A percentile compares a stretch with the other conserved stretches of the same genome.
Conservation (phyloP, 2,329 filamentous ascomycete species). For the Thermothelomyces thermophilus region DNA sequence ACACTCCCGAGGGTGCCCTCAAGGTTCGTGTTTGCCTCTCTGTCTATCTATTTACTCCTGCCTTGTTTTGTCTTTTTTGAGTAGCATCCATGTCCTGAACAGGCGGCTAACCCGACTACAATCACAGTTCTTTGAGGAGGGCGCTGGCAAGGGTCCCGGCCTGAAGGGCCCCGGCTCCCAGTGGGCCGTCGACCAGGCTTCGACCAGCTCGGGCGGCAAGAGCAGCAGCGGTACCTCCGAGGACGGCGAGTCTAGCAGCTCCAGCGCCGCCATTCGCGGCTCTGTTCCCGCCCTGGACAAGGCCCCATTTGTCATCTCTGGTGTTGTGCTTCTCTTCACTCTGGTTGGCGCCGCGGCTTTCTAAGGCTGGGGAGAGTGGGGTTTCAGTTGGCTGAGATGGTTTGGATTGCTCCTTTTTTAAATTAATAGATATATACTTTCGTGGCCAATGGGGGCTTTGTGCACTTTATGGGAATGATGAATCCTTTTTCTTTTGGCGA, state of each 20-base stretch:
- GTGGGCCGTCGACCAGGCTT: conserved; percentile 37
- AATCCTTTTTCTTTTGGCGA: too few relatives aligned
- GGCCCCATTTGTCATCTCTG: conserved; percentile 32
- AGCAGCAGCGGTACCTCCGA: conserved; percentile 32
- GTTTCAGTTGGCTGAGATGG: neutral
- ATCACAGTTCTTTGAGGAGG: conserved; percentile 43
- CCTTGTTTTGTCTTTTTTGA: too few relatives aligned
- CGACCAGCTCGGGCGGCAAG: conserved; percentile 38
- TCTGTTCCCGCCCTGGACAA: conserved; percentile 31
- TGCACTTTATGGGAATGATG: neutral
- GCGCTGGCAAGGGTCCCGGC: conserved; percentile 50
- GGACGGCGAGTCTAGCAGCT: conserved; percentile 26
- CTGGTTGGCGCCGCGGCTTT: conserved; percentile 33
- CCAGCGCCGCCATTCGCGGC: conserved; percentile 29
- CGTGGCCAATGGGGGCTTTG: neutral
- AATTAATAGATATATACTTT: conserved; percentile 2
- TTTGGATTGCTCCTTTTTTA: conserved; percentile 3
- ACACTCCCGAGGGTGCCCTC: conserved; percentile 44
- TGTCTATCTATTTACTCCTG: neutral
- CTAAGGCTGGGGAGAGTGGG: conserved; percentile 4
- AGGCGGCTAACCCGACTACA: neutral
- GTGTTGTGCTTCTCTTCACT: conserved; percentile 32
- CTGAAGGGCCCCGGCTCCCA: conserved; percentile 49
- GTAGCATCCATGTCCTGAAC: neutral
- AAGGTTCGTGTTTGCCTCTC: too few relatives aligned